A percentile compares a stretch with the other conserved stretches of the same genome.
Conservation (phyloP, 164 flowering plant species). For the Vitis vinifera region ASM3070453v1 NC_081822.1:26114001-26114500, state of each 20-base stretch:
- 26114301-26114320: not conserved
- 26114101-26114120: not conserved
- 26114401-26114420: not conserved
- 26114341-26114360: not conserved
- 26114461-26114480: conserved; percentile 5
- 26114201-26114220: not conserved
- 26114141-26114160: conserved; percentile 14
- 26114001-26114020: not conserved
- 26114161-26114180: conserved; percentile 3
- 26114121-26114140: conserved; percentile 6
- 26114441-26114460: conserved; percentile 4
- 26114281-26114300: not conserved
- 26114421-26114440: not conserved
- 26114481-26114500: not conserved
- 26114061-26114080: conserved; percentile 2
- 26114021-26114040: not conserved
- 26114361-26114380: not conserved
- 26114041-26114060: conserved; percentile 14
- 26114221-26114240: conserved; percentile 5
- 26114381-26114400: conserved; percentile 3
- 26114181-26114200: not conserved
- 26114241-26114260: not conserved
- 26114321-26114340: not conserved
- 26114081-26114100: not conserved
- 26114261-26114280: not conserved